Evolutionary conservation across 139 green algal genomes (phyloP).

Genomic region (Chlamydomonas urium): DNA sequence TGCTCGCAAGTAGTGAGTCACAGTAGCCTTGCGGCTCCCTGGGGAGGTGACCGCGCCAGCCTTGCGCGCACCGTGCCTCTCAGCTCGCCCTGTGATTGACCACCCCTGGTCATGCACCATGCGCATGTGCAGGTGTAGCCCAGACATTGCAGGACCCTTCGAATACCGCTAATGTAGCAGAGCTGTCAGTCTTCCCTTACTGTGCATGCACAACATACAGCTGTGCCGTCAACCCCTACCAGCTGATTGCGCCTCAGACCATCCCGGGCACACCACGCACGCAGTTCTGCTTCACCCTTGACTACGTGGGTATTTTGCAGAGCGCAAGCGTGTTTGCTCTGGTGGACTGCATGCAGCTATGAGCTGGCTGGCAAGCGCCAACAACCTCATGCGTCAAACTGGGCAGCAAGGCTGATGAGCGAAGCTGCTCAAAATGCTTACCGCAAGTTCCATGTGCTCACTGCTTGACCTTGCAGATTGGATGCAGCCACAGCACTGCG

Average conservation of each 20-base stretch:
- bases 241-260: background rate
- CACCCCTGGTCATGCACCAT: too few species aligned
- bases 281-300: background rate
- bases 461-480: background rate
- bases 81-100: too few species aligned
- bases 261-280: background rate
- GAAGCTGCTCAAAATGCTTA: too few species aligned
- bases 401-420: too few species aligned
- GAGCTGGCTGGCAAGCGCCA: background rate
- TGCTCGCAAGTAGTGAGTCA: too few species aligned
- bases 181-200: background rate
- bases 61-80: too few species aligned
- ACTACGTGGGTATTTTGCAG: background rate
- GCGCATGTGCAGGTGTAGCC: too few species aligned
- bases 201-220: constrained; percentile 4
- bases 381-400: background rate
- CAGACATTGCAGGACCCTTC: too few species aligned
- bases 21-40: too few species aligned
- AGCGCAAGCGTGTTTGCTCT: background rate
- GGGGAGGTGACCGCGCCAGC: too few species aligned
- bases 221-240: background rate
- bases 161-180: too few species aligned
- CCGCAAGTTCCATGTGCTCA: background rate
- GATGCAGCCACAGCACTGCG: background rate
- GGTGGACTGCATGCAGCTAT: background rate